A percentile compares a stretch with the other conserved stretches of the same genome.
Evolutionary conservation across 768 basidiomycete species (phyloP).

Genomic region (Boletus vermiculosoides): DNA sequence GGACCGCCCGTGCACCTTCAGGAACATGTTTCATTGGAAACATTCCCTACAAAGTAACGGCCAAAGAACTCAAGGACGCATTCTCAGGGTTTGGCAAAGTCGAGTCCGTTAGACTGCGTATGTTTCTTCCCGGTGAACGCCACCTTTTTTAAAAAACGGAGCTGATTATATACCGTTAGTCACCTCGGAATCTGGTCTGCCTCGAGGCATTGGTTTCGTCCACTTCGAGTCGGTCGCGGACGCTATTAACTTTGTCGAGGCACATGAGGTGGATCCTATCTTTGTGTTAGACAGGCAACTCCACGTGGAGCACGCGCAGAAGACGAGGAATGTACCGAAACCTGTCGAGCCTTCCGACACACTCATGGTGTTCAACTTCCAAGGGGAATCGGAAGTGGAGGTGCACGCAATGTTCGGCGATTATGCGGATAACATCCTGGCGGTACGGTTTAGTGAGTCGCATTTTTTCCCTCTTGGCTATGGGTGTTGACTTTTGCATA

Average conservation of each 20-base stretch:
- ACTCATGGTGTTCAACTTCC: conserved; percentile 32
- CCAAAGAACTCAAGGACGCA: conserved; percentile 39
- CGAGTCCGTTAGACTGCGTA: conserved; percentile 39
- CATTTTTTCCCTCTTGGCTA: background rate
- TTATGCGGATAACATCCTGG: conserved; percentile 15
- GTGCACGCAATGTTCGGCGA: conserved; percentile 28
- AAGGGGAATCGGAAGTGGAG: conserved; percentile 21
- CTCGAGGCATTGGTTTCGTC: conserved; percentile 47
- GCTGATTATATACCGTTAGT: conserved; percentile 13
- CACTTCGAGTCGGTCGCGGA: conserved; percentile 39
- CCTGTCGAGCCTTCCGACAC: conserved; percentile 29
- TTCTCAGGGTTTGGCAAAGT: conserved; percentile 47
- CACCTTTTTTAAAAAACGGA: background rate
- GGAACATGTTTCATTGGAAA: conserved; percentile 48
- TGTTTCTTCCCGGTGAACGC: conserved; percentile 19
- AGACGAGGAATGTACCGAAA: background rate
- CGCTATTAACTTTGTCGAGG: conserved; percentile 38
- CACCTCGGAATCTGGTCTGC: conserved; percentile 34
- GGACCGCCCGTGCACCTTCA: conserved; percentile 26
- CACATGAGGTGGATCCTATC: conserved; percentile 44
- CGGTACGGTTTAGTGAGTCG: conserved; percentile 33
- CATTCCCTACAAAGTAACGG: conserved; percentile 48
- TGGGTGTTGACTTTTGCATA: conserved; percentile 29
- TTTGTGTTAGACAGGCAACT: conserved; percentile 47
- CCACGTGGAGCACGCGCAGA: conserved; percentile 39